A percentile compares a stretch with the other conserved stretches of the same genome.
Conservation (phyloP, 169 alveolate species). For the Eimeria falciformis region DNA sequence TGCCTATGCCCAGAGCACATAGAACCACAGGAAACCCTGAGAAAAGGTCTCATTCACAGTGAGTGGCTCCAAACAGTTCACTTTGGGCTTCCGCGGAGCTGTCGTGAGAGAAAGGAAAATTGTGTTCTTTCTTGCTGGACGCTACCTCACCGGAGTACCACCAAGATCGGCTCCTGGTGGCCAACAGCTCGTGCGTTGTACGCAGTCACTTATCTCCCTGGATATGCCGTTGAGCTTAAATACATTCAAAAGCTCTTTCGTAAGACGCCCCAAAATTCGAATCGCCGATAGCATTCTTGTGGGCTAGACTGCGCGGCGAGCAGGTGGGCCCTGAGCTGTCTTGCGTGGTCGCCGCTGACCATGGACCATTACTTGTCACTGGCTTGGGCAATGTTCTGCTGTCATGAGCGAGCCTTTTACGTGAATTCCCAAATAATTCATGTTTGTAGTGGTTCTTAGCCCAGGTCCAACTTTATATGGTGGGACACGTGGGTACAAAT, state of each 20-base stretch:
- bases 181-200: conserved; percentile 33
- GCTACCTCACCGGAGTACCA: conserved; percentile 55
- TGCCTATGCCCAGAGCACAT: conserved; percentile 47
- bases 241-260: conserved; percentile 1
- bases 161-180: not conserved
- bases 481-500: not conserved
- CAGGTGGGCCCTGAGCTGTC: conserved; percentile 68
- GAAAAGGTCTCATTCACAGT: conserved; percentile 6
- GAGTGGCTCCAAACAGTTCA: no score
- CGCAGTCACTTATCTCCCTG: conserved; percentile 11
- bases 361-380: conserved; percentile 34
- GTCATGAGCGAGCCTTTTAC: not conserved
- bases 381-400: conserved; percentile 6
- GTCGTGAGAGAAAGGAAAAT: not conserved
- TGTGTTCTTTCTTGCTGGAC: conserved; percentile 4
- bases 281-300: conserved; percentile 19
- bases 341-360: conserved; percentile 72
- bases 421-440: not conserved
- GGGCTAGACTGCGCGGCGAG: conserved; percentile 40
- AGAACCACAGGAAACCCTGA: conserved; percentile 24
- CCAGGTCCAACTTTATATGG: not conserved
- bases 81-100: not conserved
- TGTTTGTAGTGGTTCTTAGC: not conserved
- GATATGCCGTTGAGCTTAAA: conserved; percentile 15
- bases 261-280: not conserved